A percentile compares a stretch with the other conserved stretches of the same genome.
phyloP scores from a whole-genome alignment of 1,284 basidiomycete genomes.

The Schizopora paradoxa region DNA sequence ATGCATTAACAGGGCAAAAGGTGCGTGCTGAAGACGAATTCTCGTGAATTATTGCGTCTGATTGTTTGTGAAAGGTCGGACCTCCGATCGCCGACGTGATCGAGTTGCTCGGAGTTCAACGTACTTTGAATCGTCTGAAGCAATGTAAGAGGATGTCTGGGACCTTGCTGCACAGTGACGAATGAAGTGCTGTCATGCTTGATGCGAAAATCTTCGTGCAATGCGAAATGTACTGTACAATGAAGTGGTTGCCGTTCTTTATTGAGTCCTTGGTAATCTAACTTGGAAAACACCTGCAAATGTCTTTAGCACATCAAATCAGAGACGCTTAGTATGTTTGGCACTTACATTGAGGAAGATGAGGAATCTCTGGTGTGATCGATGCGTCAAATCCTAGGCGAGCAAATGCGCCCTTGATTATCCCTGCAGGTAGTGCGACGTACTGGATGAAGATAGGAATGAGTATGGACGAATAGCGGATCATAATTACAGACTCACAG shows the following conservation, averaged over 20 bases:
- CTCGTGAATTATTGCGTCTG: no score
- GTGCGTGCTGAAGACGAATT: background rate
- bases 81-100: no score
- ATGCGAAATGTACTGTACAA: no score
- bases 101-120: no score
- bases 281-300: conserved; percentile 17
- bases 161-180: no score
- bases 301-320: background rate
- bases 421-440: conserved; percentile 71
- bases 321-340: background rate
- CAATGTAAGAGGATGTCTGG: no score
- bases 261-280: conserved; percentile 12
- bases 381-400: conserved; percentile 72
- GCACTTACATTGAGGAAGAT: conserved; percentile 78
- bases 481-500: conserved; percentile 42
- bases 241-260: no score
- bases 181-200: no score
- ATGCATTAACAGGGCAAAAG: background rate
- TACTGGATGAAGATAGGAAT: conserved; percentile 43
- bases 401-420: conserved; percentile 76
- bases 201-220: no score
- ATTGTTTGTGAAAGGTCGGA: no score
- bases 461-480: background rate
- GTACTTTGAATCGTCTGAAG: no score
- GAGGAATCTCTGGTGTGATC: conserved; percentile 71